Base-by-base conservation (phyloP, 2,329 filamentous ascomycete species). In the Endoconidiophora polonica region DNA sequence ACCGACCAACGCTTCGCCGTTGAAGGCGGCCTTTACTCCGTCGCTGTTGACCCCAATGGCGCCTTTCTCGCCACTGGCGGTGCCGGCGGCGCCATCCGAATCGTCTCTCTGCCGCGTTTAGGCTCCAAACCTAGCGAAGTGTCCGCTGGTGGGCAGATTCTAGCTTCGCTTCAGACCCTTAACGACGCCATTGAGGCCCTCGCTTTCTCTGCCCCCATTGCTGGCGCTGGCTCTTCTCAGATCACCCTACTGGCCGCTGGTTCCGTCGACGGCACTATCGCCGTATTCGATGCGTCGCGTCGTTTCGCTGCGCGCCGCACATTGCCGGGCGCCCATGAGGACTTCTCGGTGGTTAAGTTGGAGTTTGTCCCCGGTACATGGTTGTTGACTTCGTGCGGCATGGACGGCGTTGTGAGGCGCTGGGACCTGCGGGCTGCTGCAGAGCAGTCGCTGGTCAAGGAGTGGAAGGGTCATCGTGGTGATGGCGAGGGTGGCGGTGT, bases 1-100 rank as follows among this genome's bases (percentile, higher is more conserved):
- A 72, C 77, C 12, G 91, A 98, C 65, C 85, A 94, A 68, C 80
- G 91, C 44, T 98, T 98, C 67, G 79, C 77, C 29, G 83, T 96
- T 46, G 85, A 94, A 52, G 91, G 90, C 22, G 91, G 91, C 0
- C 71, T 98, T 1, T 96, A 87, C 73, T 86, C 83, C 38, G 76
- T 95, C 36, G 86, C 85, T 16, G 70, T 95, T 56, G 82, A 90
- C 4, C 87, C 88, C 0, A 79, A 77, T 14, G 83, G 86, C 38
- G 70, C 81, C 0, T 82, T 94, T 55, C 78, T 87, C 1, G 90
- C 86, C 0, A 85, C 86, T 0, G 91, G 91, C 51, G 91, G 91
- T 54, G 88, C 86, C 1, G 85, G 81, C 52, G 91, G 91, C 24
- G 75, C 84, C 54, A 83, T 96, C 63, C 84, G 83, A 59, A 76